A percentile compares a stretch with the other conserved stretches of the same genome.
Evolutionary conservation across 768 basidiomycete species (phyloP).

Genomic region (Coprinellus micaceus): DNA sequence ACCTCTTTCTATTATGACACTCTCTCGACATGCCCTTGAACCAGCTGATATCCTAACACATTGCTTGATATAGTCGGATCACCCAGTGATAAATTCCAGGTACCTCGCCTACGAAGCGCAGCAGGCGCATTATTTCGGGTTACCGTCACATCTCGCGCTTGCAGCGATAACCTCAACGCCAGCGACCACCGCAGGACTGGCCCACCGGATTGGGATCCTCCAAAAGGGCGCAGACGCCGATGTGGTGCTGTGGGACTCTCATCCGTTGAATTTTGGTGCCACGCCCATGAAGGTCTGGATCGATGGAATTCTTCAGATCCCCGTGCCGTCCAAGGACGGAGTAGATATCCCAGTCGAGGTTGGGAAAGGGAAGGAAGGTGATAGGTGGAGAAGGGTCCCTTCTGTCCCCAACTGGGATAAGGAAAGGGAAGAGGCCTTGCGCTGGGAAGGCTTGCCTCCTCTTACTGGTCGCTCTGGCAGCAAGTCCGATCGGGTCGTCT

Average conservation of each 20-base stretch:
- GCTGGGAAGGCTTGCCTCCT: constrained; percentile 71
- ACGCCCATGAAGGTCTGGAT: constrained; percentile 78
- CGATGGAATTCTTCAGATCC: constrained; percentile 77
- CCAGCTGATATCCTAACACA: background rate
- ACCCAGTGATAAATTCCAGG: constrained; percentile 58
- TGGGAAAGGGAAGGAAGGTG: constrained; percentile 42
- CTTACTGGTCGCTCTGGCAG: constrained; percentile 35
- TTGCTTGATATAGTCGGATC: constrained; percentile 46
- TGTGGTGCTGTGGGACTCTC: constrained; percentile 73
- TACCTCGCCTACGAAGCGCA: constrained; percentile 72
- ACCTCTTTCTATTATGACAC: background rate
- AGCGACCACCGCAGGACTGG: constrained; percentile 63
- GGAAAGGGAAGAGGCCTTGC: constrained; percentile 54
- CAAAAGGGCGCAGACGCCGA: constrained; percentile 59
- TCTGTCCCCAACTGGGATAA: constrained; percentile 59
- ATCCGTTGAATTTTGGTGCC: constrained; percentile 71
- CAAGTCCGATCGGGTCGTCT: constrained; percentile 40
- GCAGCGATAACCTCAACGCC: constrained; percentile 65
- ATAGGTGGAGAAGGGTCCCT: constrained; percentile 45
- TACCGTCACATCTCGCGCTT: constrained; percentile 55
- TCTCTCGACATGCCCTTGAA: background rate
- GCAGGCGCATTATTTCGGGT: constrained; percentile 65
- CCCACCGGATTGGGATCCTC: constrained; percentile 70
- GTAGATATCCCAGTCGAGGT: constrained; percentile 39
- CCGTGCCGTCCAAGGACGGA: constrained; percentile 36